Percentiles rank a stretch among this genome's conserved stretches.
phyloP scores from a whole-genome alignment of 1,284 basidiomycete genomes.

The Cryptococcus neoformans region DNA sequence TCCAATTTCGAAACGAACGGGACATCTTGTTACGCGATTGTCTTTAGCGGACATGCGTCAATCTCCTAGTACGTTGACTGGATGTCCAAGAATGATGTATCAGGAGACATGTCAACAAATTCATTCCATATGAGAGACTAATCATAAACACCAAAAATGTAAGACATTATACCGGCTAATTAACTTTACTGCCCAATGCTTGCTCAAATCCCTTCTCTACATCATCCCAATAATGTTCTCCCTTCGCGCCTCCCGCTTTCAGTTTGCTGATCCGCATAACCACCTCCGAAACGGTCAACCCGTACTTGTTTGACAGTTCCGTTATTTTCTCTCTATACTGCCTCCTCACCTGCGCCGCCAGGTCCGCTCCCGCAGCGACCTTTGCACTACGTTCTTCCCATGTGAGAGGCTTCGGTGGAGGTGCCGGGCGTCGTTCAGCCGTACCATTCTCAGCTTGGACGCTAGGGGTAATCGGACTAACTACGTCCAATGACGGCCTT shows the following conservation, averaged over 20 bases:
- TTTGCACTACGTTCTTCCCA: constrained; percentile 6
- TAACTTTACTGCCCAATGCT: too few species aligned
- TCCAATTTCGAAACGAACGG: too few species aligned
- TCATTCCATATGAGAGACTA: too few species aligned
- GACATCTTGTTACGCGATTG: too few species aligned
- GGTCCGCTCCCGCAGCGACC: constrained; percentile 5
- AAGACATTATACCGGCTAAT: too few species aligned
- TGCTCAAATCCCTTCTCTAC: constrained; percentile 14
- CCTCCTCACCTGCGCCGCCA: constrained; percentile 9
- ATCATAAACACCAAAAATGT: too few species aligned
- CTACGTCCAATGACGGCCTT: background rate
- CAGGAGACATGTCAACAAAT: too few species aligned
- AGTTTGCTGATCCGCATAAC: constrained; percentile 10
- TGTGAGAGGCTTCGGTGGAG: constrained; percentile 1
- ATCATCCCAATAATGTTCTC: constrained; percentile 18
- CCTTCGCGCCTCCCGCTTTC: constrained; percentile 5
- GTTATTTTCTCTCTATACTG: constrained; percentile 16
- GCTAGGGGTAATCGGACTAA: too few species aligned
- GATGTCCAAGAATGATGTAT: too few species aligned
- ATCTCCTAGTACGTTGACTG: too few species aligned
- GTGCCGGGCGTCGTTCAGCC: background rate
- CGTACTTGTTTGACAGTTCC: constrained; percentile 12
- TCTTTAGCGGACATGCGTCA: too few species aligned
- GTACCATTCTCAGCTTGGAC: too few species aligned
- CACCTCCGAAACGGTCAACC: constrained; percentile 9